Evolutionary conservation across 2,329 filamentous ascomycete species (phyloP).

Genomic region (Phialemoniopsis sp.): DNA sequence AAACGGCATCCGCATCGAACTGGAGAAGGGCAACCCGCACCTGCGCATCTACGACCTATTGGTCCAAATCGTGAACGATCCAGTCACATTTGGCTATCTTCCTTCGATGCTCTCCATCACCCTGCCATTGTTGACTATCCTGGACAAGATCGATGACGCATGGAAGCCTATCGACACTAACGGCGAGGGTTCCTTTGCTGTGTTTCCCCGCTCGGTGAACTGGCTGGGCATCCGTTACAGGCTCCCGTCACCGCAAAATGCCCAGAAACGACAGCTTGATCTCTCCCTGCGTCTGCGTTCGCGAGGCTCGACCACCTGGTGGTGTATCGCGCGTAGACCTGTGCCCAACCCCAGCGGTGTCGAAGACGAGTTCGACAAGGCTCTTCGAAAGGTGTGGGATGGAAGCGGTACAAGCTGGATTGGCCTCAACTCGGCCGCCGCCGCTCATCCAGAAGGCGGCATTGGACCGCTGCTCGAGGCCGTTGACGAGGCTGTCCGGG

Average conservation of each 20-base stretch:
- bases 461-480: constrained; percentile 40
- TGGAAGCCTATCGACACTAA: constrained; percentile 40
- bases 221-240: constrained; percentile 54
- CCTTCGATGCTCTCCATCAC: constrained; percentile 54
- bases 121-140: constrained; percentile 58
- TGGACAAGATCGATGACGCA: constrained; percentile 55
- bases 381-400: constrained; percentile 41
- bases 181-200: constrained; percentile 41
- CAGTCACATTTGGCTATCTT: constrained; percentile 46
- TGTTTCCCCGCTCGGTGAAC: constrained; percentile 51
- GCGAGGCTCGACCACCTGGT: constrained; percentile 44
- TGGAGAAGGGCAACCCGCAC: constrained; percentile 65
- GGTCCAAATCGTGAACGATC: constrained; percentile 51
- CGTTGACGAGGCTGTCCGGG: constrained; percentile 41
- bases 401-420: constrained; percentile 38
- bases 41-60: constrained; percentile 58
- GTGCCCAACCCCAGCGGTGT: constrained; percentile 14
- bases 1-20: constrained; percentile 49
- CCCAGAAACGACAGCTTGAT: constrained; percentile 31
- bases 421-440: constrained; percentile 43
- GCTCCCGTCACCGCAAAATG: constrained; percentile 20
- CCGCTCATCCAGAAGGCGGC: constrained; percentile 33
- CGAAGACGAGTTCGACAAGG: constrained; percentile 27
- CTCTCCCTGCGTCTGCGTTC: constrained; percentile 48
- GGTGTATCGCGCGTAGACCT: constrained; percentile 37